Evolutionary conservation across 2,329 filamentous ascomycete species (phyloP).

Genomic region (Incumbomyces delicatus): DNA sequence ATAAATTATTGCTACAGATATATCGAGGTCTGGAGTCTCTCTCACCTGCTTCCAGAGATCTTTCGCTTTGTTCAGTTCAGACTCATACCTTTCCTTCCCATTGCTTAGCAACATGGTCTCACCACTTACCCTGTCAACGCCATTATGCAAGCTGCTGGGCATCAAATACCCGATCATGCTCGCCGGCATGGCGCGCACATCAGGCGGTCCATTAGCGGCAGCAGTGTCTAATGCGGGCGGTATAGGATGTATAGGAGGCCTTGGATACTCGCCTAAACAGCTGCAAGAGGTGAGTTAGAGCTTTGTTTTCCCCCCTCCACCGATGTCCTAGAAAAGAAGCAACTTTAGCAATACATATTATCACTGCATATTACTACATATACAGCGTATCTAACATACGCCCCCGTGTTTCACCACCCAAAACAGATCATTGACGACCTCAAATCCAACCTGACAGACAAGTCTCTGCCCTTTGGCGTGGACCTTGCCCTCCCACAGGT

Average conservation of each 20-base stretch:
- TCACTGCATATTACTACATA: no score
- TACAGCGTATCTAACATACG: no score
- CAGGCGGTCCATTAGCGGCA: conserved; percentile 66
- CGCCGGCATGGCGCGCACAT: conserved; percentile 86
- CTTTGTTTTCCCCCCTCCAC: background rate
- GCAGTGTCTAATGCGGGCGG: conserved; percentile 84
- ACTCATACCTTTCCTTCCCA: background rate
- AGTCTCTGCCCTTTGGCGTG: conserved; percentile 73
- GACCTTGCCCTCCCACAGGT: conserved; percentile 87
- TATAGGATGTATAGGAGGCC: conserved; percentile 53
- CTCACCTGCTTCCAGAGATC: background rate
- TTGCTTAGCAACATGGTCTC: conserved; percentile 19
- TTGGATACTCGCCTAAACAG: conserved; percentile 63
- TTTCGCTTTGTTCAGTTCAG: background rate
- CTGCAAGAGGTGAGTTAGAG: conserved; percentile 47
- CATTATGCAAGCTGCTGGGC: conserved; percentile 65
- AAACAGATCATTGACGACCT: conserved; percentile 68
- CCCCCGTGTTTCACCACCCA: no score
- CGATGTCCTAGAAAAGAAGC: no score
- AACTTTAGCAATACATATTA: no score
- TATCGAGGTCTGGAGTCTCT: background rate
- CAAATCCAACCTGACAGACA: conserved; percentile 59
- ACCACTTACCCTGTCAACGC: conserved; percentile 55
- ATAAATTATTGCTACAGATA: no score
- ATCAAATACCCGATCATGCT: conserved; percentile 86